phyloP scores from a whole-genome alignment of 140 eudicot genomes.

The Erigeron philadelphicus region DNA sequence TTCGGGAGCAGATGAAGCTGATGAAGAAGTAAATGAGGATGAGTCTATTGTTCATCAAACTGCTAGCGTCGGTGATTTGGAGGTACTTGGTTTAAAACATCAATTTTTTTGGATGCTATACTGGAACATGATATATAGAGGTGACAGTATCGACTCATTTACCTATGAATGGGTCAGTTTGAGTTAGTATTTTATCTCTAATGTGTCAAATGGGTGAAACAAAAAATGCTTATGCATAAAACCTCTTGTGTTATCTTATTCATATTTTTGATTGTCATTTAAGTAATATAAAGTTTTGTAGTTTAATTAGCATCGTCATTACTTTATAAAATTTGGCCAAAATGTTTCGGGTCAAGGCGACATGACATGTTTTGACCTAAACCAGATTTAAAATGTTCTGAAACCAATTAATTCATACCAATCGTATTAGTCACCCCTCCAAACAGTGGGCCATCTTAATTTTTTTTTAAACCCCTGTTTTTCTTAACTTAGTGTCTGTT shows the following conservation, averaged over 20 bases:
- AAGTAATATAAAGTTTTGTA: neutral
- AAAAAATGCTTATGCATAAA: neutral
- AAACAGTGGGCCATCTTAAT: too few relatives aligned
- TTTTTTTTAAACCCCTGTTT: too few relatives aligned
- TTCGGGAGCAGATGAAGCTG: constrained; percentile 52
- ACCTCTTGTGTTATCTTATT: neutral
- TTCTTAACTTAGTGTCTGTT: too few relatives aligned
- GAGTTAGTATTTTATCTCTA: neutral
- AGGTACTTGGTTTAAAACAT: neutral
- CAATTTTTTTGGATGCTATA: neutral
- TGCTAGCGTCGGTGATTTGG: constrained; percentile 48
- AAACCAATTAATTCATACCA: too few relatives aligned
- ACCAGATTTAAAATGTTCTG: too few relatives aligned
- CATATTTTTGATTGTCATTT: neutral
- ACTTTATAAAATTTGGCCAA: neutral
- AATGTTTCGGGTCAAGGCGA: too few relatives aligned
- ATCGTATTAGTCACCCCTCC: too few relatives aligned
- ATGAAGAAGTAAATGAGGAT: constrained; percentile 67
- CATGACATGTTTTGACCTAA: too few relatives aligned
- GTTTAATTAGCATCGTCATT: neutral
- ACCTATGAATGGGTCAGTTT: neutral
- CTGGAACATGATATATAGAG: neutral
- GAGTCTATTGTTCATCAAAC: constrained; percentile 88
- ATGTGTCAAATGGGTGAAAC: neutral
- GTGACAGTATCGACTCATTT: neutral